These are phyloP conservation scores for Alnus rubra DNA, from an alignment of 306 rosid genomes.

Conservation along the genomic window DNA sequence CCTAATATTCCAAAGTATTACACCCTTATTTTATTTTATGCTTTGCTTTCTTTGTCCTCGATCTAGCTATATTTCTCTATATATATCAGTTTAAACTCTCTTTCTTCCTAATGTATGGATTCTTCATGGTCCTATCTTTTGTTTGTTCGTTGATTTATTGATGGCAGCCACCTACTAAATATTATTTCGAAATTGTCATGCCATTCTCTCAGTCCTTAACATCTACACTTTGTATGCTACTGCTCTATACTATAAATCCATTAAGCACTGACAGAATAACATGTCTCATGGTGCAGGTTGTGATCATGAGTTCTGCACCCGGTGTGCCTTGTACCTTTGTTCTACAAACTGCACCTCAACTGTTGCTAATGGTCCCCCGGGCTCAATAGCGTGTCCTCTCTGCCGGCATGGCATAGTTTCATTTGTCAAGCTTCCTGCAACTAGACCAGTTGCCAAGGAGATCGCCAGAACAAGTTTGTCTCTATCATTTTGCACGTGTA, in stretches of 20 bases:
- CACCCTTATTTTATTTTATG: neutral
- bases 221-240: neutral
- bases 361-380: conserved; percentile 56
- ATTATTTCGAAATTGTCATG: neutral
- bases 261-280: neutral
- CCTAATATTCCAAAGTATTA: neutral
- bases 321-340: conserved; percentile 90
- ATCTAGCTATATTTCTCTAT: neutral
- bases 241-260: neutral
- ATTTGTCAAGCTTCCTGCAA: conserved; percentile 63
- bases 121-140: neutral
- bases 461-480: conserved; percentile 59
- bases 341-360: conserved; percentile 60
- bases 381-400: conserved; percentile 92
- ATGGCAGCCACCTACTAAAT: no score
- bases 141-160: no score
- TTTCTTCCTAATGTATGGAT: neutral
- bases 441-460: conserved; percentile 44
- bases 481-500: conserved; percentile 64
- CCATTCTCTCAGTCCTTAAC: neutral
- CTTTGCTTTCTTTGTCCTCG: neutral
- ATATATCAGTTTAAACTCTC: neutral
- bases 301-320: conserved; percentile 92
- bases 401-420: conserved; percentile 88
- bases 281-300: conserved; percentile 62